phyloP scores from a whole-genome alignment of 306 rosid species.

The Oxytropis ochrocephala region DNA sequence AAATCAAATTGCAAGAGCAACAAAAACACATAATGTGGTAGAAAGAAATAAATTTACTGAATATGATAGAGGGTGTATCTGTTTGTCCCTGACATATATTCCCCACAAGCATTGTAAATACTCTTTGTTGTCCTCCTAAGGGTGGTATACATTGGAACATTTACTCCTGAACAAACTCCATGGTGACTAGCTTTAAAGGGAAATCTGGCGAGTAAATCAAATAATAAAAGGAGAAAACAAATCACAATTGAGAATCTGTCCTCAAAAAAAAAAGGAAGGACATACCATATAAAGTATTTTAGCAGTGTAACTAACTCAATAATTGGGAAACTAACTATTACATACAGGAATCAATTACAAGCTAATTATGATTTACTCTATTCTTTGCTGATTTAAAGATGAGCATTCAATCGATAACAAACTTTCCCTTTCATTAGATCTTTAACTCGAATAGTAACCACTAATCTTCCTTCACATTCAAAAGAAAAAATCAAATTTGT shows the following conservation, averaged over 20 bases:
- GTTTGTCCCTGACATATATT: constrained; percentile 56
- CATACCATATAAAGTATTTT: constrained; percentile 79
- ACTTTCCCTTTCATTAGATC: too few relatives aligned
- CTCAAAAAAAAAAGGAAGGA: neutral
- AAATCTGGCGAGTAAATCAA: constrained; percentile 24
- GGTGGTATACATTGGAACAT: constrained; percentile 92
- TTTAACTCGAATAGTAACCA: too few relatives aligned
- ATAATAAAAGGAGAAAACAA: constrained; percentile 10
- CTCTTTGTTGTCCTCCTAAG: constrained; percentile 85
- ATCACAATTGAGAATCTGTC: neutral
- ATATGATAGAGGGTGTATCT: constrained; percentile 51
- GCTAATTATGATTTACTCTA: too few relatives aligned
- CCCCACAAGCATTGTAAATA: constrained; percentile 68
- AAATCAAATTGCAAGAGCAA: too few relatives aligned
- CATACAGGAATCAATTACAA: too few relatives aligned
- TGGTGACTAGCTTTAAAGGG: constrained; percentile 65
- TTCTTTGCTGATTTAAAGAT: too few relatives aligned
- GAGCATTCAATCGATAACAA: too few relatives aligned
- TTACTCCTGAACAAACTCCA: constrained; percentile 93
- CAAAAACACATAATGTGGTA: neutral
- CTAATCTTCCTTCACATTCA: too few relatives aligned
- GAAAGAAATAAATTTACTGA: constrained; percentile 38
- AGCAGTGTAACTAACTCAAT: too few relatives aligned
- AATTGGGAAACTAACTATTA: too few relatives aligned
- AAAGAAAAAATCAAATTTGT: too few relatives aligned